These are phyloP conservation scores for Pittosporum tobira DNA, from an alignment of 129 eudicot genomes.

Conservation along the genomic window DNA sequence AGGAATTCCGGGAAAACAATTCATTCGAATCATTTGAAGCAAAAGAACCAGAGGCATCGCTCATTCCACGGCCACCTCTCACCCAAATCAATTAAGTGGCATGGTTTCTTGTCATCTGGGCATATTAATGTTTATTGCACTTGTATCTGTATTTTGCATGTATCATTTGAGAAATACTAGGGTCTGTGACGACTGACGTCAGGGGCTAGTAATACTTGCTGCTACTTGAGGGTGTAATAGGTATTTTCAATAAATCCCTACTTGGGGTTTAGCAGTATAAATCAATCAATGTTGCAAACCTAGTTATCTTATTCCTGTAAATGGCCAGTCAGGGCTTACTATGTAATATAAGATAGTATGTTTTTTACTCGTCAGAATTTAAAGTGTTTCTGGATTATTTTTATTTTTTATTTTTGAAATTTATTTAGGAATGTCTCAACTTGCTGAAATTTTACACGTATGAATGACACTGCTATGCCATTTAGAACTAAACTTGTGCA, in stretches of 20 bases:
- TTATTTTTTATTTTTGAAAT: too few species aligned
- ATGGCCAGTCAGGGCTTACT: too few species aligned
- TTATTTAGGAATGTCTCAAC: too few species aligned
- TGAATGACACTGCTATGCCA: too few species aligned
- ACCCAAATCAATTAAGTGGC: constrained; percentile 38
- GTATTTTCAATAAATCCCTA: constrained; percentile 37
- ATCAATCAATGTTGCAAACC: constrained; percentile 14
- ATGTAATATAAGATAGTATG: too few species aligned
- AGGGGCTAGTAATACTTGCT: not conserved
- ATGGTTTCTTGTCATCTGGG: not conserved
- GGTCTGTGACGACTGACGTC: not conserved
- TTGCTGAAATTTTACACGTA: too few species aligned
- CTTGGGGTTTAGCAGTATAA: constrained; percentile 46
- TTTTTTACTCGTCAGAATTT: too few species aligned
- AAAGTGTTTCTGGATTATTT: too few species aligned
- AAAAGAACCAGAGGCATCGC: constrained; percentile 51
- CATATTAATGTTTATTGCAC: not conserved
- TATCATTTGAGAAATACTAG: constrained; percentile 9
- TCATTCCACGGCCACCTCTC: constrained; percentile 58
- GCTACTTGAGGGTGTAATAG: constrained; percentile 2
- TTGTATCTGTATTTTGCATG: constrained; percentile 28
- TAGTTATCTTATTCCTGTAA: too few species aligned
- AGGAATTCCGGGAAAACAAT: constrained; percentile 79
- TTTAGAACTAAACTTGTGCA: too few species aligned
- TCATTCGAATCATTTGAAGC: constrained; percentile 39